Base-by-base conservation (phyloP, 1,284 basidiomycete species). In the Ustilago tritici region DNA sequence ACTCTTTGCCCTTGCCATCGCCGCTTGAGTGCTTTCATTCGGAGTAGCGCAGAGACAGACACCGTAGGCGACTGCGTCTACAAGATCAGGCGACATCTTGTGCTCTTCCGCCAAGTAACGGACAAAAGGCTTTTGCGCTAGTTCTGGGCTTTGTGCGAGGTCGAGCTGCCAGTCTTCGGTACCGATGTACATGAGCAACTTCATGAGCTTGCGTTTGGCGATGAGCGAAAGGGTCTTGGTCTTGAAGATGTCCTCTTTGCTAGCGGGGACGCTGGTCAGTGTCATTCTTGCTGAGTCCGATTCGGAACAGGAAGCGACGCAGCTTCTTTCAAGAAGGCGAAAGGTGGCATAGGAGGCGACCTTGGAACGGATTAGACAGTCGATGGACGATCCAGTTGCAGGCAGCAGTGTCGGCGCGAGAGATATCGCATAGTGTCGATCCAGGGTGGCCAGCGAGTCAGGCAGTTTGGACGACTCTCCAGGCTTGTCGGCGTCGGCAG, bases 181-280 rank as follows among this genome's bases (percentile, higher is more conserved):
- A 4, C 70, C 77, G 14, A 77, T 71, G 56, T 78, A 71, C 50
- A 81, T 89, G 40, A 99, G 88, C 79, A 97, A 94, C 75, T 95
- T 94, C 93, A 98, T 98, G 43, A 99, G 88, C 43, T 92, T 89
- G 49, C 95, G 89, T 88, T 98, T 99, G 71, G 96, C 94, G 40
- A 95, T 86, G 7, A 98, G 89, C 4, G 89, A 89, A 14, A 98
- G 90, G 5, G 88, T 89, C 83, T 91, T 92, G 87, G 91, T 92
- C 87, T 93, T 95, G 89, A 99, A 98, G 28, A 99, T 90, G 70
- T 95, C 93, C 86, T 96, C 95, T 86, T 98, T 98, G 87, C 91
- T 93, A 34, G 92, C 91, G 0, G 96, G 96, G 0, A 98, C 95
- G 35, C 76, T 61, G 14, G 71, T 66, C 15, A 80, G 40, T 3